Conservation (phyloP, 345 rosid species). For the Gossypium turneri region DNA sequence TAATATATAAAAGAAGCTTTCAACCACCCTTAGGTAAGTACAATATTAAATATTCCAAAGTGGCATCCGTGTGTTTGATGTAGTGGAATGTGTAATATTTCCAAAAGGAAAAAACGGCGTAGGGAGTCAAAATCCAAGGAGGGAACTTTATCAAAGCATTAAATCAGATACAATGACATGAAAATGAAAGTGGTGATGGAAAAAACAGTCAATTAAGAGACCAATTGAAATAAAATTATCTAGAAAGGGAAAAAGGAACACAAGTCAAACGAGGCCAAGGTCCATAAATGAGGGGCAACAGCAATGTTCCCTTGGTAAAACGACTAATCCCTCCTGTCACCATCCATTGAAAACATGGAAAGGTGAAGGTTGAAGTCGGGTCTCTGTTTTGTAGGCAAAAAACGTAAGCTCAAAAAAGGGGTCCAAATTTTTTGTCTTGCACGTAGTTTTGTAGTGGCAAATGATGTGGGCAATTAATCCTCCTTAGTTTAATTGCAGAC, state of each 20-base stretch:
- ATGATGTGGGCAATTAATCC: not conserved
- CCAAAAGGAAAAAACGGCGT: not conserved
- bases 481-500: conserved; percentile 7
- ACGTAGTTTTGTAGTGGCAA: conserved; percentile 17
- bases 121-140: conserved; percentile 12
- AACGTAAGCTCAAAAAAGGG: conserved; percentile 17
- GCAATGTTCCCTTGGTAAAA: conserved; percentile 13
- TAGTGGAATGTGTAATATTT: conserved; percentile 15
- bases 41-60: not conserved
- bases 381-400: conserved; percentile 17
- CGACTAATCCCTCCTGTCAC: conserved; percentile 12
- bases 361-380: conserved; percentile 3
- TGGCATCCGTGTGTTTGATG: conserved; percentile 14
- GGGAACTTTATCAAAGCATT: not conserved
- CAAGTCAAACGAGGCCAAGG: conserved; percentile 13
- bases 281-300: conserved; percentile 3
- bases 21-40: not conserved
- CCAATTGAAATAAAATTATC: conserved; percentile 7
- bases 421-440: conserved; percentile 28
- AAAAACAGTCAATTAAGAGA: not conserved
- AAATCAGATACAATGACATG: not conserved
- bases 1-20: not conserved
- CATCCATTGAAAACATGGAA: conserved; percentile 25
- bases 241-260: not conserved
- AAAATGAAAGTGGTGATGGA: not conserved